A percentile compares a stretch with the other conserved stretches of the same genome.
Conservation (phyloP, 208 protist genomes). For the Leptomonas pyrrhocoris region DNA sequence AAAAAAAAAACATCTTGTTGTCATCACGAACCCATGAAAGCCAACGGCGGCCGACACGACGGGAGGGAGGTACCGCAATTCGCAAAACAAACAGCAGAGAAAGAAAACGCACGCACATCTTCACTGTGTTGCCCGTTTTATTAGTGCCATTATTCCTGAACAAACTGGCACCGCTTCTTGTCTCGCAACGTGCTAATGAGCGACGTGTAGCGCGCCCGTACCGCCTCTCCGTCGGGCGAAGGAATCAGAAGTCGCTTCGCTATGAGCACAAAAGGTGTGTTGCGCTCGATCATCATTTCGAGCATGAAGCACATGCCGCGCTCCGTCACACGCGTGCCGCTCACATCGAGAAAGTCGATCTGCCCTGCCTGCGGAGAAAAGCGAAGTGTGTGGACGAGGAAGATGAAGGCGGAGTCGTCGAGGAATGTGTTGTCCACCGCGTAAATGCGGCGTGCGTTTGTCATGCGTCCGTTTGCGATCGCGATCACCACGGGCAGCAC, state of each 20-base stretch:
- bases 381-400: constrained; percentile 78
- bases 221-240: constrained; percentile 20
- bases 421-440: constrained; percentile 58
- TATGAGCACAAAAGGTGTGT: constrained; percentile 68
- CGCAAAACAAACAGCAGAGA: not conserved
- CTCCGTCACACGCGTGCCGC: constrained; percentile 71
- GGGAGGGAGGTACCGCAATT: not conserved
- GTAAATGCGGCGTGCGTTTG: constrained; percentile 62
- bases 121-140: not conserved
- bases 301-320: constrained; percentile 80
- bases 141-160: constrained; percentile 16
- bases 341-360: constrained; percentile 84
- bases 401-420: constrained; percentile 74
- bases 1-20: too few relatives aligned
- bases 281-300: constrained; percentile 80
- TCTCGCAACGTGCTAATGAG: constrained; percentile 26
- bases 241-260: constrained; percentile 48
- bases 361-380: constrained; percentile 76
- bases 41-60: too few relatives aligned
- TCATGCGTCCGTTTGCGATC: constrained; percentile 79
- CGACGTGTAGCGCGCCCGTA: constrained; percentile 29
- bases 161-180: constrained; percentile 35
- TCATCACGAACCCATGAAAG: too few relatives aligned
- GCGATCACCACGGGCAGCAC: constrained; percentile 73
- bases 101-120: not conserved